Evolutionary conservation across 176 grass and related monocot species (phyloP), one percentile per base, ranked within the genome.

Genomic region (Triticum timopheevii): DNA sequence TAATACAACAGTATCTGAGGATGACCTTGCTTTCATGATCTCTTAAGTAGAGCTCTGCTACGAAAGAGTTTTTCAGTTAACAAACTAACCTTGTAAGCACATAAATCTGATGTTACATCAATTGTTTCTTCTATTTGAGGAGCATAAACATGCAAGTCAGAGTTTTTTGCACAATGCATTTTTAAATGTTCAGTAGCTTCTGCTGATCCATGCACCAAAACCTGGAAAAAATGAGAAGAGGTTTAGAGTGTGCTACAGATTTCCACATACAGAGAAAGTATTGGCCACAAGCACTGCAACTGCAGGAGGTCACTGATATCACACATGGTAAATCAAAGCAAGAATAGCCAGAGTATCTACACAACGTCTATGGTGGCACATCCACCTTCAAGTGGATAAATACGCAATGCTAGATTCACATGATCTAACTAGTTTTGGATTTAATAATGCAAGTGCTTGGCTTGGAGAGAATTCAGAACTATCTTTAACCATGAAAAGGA

Each of bases 151-250:
- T 98, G 93, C 54, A 88, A 71, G 87, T 95, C 94, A 11, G 92
- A 87, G 85, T 88, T 89, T 63, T 98, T 98, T 83, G 83, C 80
- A 88, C 90, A 95, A 69, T 94, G 96, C 89, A 96, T 92, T 87
- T 94, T 98, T 77, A 98, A 92, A 94, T 98, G 96, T 67, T 96
- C 96, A 76, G 93, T 96, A 69, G 96, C 96, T 89, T 96, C 96
- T 24, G 90, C 96, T 62, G 96, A 98, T 86, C 96, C 96, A 88
- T 98, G 96, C 28, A 98, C 90, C 80, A 98, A 69, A 89, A 98
- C 87, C 96, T 98, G 76, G 42, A 89, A 79, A 76, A 84, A 11
- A 39, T 31, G 35, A 63, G 17, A 50, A 36, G 39, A 34, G 54
- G 11, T 87, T 78, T 44, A 88, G 67, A 66, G 80, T 40, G 73